Conservation (phyloP, 768 basidiomycete species). For the Inosperma sp. region DNA sequence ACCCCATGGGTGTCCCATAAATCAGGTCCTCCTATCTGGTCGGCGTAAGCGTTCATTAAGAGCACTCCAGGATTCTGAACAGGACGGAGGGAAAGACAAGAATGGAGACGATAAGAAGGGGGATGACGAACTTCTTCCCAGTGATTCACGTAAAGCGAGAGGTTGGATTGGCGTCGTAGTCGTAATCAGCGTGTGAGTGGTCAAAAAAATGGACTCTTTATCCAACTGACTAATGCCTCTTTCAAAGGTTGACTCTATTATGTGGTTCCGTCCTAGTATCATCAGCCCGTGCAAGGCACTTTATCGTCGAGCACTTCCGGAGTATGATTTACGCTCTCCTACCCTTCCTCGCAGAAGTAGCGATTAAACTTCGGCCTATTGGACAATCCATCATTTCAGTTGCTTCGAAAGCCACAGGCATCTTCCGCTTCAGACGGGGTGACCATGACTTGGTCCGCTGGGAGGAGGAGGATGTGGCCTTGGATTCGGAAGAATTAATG, state of each 20-base stretch:
- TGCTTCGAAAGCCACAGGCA: slow-evolving; percentile 14
- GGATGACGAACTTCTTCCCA: slow-evolving; percentile 24
- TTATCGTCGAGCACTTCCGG: slow-evolving; percentile 20
- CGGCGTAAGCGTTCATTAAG: neutral
- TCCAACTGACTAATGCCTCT: neutral
- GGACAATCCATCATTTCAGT: slow-evolving; percentile 14
- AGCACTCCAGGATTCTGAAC: neutral
- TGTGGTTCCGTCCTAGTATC: slow-evolving; percentile 19
- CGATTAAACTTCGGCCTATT: slow-evolving; percentile 19
- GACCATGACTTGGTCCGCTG: slow-evolving; percentile 42
- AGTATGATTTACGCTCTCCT: slow-evolving; percentile 16
- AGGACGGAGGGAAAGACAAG: slow-evolving; percentile 5
- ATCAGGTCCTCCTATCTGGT: neutral
- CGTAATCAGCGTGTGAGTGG: slow-evolving; percentile 23
- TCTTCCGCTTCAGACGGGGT: slow-evolving; percentile 33
- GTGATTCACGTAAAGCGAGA: slow-evolving; percentile 16
- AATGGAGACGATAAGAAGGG: slow-evolving; percentile 19
- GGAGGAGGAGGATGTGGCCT: slow-evolving; percentile 45
- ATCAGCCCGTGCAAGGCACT: slow-evolving; percentile 24
- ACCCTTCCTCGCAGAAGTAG: slow-evolving; percentile 17
- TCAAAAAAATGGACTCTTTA: neutral
- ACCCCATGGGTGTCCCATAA: neutral
- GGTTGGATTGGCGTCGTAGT: slow-evolving; percentile 24
- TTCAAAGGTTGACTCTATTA: slow-evolving; percentile 14
- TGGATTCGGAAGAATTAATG: slow-evolving; percentile 41